Evolutionary conservation across 208 protist genomes (phyloP).

Genomic region (Leishmania tropica): DNA sequence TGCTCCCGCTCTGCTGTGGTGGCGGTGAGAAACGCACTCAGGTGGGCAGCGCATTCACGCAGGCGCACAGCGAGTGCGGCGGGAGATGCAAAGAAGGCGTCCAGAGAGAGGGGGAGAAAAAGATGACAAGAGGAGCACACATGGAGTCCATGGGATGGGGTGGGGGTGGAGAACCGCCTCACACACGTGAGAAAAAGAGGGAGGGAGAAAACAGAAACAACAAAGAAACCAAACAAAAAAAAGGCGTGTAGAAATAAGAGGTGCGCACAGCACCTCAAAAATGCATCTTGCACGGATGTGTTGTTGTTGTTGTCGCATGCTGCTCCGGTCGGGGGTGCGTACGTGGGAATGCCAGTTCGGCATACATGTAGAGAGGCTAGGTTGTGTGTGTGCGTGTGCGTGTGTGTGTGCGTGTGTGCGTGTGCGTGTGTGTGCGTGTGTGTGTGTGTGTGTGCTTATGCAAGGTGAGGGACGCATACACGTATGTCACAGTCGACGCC

Average conservation of each 20-base stretch:
- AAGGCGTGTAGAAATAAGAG: not conserved
- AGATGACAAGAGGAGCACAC: not conserved
- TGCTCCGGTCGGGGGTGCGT: not conserved
- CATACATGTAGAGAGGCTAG: not conserved
- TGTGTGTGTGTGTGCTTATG: not conserved
- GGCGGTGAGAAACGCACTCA: not conserved
- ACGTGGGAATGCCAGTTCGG: not conserved
- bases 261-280: not conserved
- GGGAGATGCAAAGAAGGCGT: not conserved
- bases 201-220: not conserved
- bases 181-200: conserved; percentile 29
- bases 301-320: not conserved
- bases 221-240: not conserved
- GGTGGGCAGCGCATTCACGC: not conserved
- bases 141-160: not conserved
- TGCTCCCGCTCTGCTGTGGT: not conserved
- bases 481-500: not conserved
- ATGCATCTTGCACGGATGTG: not conserved
- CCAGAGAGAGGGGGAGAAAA: not conserved
- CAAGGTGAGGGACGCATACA: not conserved
- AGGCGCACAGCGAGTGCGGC: not conserved
- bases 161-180: conserved; percentile 22
- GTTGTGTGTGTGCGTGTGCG: not conserved
- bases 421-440: not conserved
- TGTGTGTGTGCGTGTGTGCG: not conserved